Evolutionary conservation across 345 rosid genomes (phyloP).

Genomic region (Populus simonii): DNA sequence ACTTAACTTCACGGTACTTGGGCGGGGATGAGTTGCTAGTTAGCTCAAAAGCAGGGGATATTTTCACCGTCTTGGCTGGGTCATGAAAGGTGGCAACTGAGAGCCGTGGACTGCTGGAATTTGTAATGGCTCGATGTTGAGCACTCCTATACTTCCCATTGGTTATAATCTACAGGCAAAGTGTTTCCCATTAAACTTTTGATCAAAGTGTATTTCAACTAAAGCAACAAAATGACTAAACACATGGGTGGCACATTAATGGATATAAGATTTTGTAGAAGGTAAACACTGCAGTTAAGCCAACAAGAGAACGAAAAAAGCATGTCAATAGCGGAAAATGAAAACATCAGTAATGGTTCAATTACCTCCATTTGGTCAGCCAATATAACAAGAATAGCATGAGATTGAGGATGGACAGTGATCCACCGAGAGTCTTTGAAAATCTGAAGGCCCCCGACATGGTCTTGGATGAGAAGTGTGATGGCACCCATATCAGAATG

Average conservation of each 20-base stretch:
- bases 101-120: slow-evolving; percentile 51
- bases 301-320: too few relatives aligned
- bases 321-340: too few relatives aligned
- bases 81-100: slow-evolving; percentile 89
- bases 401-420: slow-evolving; percentile 49
- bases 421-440: slow-evolving; percentile 66
- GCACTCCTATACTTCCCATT: slow-evolving; percentile 73
- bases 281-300: too few relatives aligned
- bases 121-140: slow-evolving; percentile 71
- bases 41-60: slow-evolving; percentile 62
- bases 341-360: too few relatives aligned
- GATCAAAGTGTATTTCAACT: too few relatives aligned
- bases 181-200: too few relatives aligned
- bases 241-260: too few relatives aligned
- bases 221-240: too few relatives aligned
- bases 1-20: slow-evolving; percentile 44
- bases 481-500: slow-evolving; percentile 85
- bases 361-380: slow-evolving; percentile 84
- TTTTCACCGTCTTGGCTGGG: slow-evolving; percentile 55
- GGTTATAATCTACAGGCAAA: slow-evolving; percentile 59
- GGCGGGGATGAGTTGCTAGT: slow-evolving; percentile 35
- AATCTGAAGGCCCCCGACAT: slow-evolving; percentile 81
- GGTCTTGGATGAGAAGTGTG: slow-evolving; percentile 79
- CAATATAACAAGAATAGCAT: slow-evolving; percentile 67
- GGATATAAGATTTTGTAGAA: too few relatives aligned